Evolutionary conservation across 345 rosid species (phyloP), one percentile per base, ranked within the genome.

Genomic region (Alliaria petiolata): DNA sequence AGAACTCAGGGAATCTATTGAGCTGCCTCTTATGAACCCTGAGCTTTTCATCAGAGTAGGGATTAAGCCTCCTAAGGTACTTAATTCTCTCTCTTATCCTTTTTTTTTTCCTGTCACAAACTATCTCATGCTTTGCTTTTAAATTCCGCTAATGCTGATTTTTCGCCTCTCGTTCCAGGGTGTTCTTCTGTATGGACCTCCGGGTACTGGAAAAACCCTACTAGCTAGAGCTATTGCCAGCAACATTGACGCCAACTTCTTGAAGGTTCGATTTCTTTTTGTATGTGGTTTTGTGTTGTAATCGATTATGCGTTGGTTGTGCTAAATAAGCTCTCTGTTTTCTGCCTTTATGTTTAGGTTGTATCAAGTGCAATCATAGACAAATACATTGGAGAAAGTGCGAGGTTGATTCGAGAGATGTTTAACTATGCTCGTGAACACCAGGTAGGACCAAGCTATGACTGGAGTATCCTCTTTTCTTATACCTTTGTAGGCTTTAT

Each of bases 301-400:
- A 8, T 31, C 33, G 13, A 7, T 46, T 42, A 49, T 46, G 61
- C 57, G 78, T 44, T 26, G 1, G 54, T n/a, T 43, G 14, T 38
- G 10, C 22, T 17, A 34, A 67, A 61, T 19, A 13, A 56, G 8
- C 4, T 47, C 42, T 80, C 3, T 7, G 16, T 58, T 7, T 4
- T 46, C 5, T 20, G 34, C 34, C 16, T 13, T 62, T 17, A 9
- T 61, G 26, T 8, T n/a, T 38, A 73, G 77, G 98, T 90, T 46
- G 98, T 90, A 25, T 93, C 98, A 17, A 93, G 98, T 82, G 97
- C 97, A 69, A 95, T 91, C 34, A 91, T 91, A 69, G 99, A 95
- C 77, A 95, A 91, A 58, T 95, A 95, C 79, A 89, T 95, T 42
- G 99, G 97, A 39, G 97, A 95, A 82, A 95, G 99, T 85, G 99